These are phyloP conservation scores for Monilinia polystroma DNA, from an alignment of 2,329 filamentous ascomycete genomes.

Conservation along the genomic window DNA sequence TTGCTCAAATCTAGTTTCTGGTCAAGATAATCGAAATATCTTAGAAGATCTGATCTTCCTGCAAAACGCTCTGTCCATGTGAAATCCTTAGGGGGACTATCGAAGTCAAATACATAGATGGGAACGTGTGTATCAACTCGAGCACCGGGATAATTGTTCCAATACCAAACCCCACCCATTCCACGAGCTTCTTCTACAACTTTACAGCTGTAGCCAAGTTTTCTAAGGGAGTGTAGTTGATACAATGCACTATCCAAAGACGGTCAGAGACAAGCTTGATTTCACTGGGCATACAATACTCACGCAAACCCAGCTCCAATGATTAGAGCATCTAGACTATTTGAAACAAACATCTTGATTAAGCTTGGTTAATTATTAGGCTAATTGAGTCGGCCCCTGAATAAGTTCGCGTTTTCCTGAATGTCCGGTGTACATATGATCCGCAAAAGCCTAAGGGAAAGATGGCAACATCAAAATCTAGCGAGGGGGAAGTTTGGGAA, in stretches of 20 bases:
- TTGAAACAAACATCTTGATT: neutral
- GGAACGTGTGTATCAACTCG: constrained; percentile 38
- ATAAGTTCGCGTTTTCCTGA: neutral
- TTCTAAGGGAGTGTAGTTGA: constrained; percentile 2
- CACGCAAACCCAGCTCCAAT: constrained; percentile 13
- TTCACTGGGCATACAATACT: neutral
- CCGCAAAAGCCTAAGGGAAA: neutral
- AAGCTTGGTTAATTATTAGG: neutral
- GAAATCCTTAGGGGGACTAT: constrained; percentile 47
- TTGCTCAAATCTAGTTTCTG: constrained; percentile 46
- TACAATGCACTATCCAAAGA: neutral
- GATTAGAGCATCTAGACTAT: neutral
- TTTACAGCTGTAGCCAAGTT: constrained; percentile 6
- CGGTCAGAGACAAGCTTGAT: neutral
- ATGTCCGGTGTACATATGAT: neutral
- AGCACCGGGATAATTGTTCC: constrained; percentile 49
- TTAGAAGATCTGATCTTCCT: constrained; percentile 43
- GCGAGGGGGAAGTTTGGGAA: neutral
- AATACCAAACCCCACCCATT: constrained; percentile 27
- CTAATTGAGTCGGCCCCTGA: neutral
- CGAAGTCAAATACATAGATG: constrained; percentile 42
- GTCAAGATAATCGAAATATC: constrained; percentile 50
- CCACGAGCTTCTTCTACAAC: neutral
- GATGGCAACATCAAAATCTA: neutral
- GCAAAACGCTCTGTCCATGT: constrained; percentile 47